Evolutionary conservation across 768 basidiomycete species (phyloP).

Genomic region (Mycena chlorophos): DNA sequence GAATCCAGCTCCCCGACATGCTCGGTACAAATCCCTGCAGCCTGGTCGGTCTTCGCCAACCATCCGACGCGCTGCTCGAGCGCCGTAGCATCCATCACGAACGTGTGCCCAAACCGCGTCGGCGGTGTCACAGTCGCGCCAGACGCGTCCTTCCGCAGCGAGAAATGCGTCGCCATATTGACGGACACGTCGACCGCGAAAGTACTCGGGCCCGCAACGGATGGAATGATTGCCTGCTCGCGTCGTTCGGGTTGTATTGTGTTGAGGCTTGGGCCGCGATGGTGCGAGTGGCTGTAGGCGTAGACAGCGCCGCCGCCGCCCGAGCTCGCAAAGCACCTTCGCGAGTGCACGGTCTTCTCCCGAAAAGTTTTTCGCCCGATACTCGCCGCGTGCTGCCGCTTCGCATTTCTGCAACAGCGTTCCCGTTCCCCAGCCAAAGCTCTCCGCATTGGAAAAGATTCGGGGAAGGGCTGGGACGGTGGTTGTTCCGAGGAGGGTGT

Average conservation of each 20-base stretch:
- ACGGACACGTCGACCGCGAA: slow-evolving; percentile 21
- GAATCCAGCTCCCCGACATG: slow-evolving; percentile 18
- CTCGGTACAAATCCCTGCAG: slow-evolving; percentile 30
- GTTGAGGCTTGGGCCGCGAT: slow-evolving; percentile 24
- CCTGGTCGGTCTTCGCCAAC: slow-evolving; percentile 23
- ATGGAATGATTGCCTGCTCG: slow-evolving; percentile 16
- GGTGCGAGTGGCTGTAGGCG: slow-evolving; percentile 28
- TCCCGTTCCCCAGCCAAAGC: slow-evolving; percentile 13
- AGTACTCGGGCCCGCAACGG: slow-evolving; percentile 14
- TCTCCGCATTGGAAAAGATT: slow-evolving; percentile 25
- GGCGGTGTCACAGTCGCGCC: neutral
- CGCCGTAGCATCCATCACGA: slow-evolving; percentile 31
- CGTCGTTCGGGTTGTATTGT: slow-evolving; percentile 15
- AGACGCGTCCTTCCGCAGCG: slow-evolving; percentile 10
- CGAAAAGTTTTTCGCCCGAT: slow-evolving; percentile 22
- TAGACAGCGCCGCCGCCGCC: slow-evolving; percentile 32
- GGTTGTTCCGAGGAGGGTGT: slow-evolving; percentile 17
- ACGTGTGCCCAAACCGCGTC: slow-evolving; percentile 14
- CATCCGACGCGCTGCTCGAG: slow-evolving; percentile 26
- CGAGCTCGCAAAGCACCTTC: slow-evolving; percentile 26
- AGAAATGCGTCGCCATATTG: slow-evolving; percentile 31
- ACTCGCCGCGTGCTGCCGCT: slow-evolving; percentile 20
- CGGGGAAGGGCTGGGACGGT: slow-evolving; percentile 30
- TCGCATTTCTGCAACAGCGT: slow-evolving; percentile 20
- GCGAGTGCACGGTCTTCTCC: slow-evolving; percentile 28